Evolutionary conservation across 169 alveolate genomes (phyloP), one percentile per base, ranked within the genome.

Genomic region (Cystoisospora suis): DNA sequence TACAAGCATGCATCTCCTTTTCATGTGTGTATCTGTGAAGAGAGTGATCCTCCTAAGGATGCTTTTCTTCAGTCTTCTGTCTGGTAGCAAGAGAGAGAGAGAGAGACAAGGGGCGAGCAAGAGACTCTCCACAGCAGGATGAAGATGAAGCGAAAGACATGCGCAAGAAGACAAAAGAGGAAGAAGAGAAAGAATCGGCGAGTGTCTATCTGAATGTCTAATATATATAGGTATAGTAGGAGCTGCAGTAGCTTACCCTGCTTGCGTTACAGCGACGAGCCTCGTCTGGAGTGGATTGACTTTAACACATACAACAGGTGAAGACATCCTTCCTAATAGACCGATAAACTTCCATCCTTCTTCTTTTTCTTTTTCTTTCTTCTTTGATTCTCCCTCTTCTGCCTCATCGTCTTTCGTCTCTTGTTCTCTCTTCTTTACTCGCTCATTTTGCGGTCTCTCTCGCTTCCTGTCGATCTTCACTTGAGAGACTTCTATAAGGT

Each of bases 261-360:
- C 7, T 36, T 72, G 83, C 32, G 83, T 72, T 46, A 36, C 83
- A 17, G 83, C 83, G 3, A 38, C 58, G 53, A 72, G 83, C 27
- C 83, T 2, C 38, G 36, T 53, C 32, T 36, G 49, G 7, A 29
- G 15, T 34, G 34, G 3, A 38, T 72, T 72, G 56, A 72, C 34
- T 27, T 72, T 72, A 46, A 72, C 40, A 46, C 42, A 56, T 17
- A 72, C 83, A 38, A 72, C 83, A 56, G 83, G 83, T 34, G 53
- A 72, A 34, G 45, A 46, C 83, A 72, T 72, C 36, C 27, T n/a
- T 1, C 56, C 83, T 46, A 72, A 36, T 20, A 72, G 58, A 34
- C 83, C 83, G 23, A 72, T 53, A 34, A 72, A 40, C 53, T 40
- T 15, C 83, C 83, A 72, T 20, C 38, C 47, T 69, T 42, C 77